A percentile compares a stretch with the other conserved stretches of the same genome.
These are phyloP conservation scores for Rubia yunnanensis DNA, from an alignment of 257 asterid species.

Conservation along the genomic window DNA sequence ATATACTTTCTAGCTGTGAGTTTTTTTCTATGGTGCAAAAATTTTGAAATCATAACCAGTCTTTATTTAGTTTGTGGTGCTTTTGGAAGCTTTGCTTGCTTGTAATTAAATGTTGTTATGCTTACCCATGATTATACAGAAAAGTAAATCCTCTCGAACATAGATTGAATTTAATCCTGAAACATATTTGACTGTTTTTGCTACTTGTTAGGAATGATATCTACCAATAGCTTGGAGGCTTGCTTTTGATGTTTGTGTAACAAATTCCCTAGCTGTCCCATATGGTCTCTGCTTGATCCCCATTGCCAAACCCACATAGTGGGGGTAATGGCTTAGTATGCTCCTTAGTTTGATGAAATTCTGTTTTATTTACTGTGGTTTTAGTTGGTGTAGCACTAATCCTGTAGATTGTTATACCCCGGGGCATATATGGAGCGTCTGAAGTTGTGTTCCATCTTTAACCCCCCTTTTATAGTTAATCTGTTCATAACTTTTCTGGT, in stretches of 20 bases:
- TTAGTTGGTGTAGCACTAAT: not conserved
- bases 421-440: not conserved
- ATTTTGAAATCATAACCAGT: not conserved
- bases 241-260: not conserved
- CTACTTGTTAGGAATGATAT: not conserved
- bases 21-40: not conserved
- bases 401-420: not conserved
- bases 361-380: not conserved
- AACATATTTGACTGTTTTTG: not conserved
- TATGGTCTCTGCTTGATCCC: too few species aligned
- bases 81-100: not conserved
- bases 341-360: not conserved
- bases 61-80: not conserved
- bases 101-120: not conserved
- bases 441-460: slow-evolving; percentile 2
- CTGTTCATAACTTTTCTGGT: slow-evolving; percentile 1
- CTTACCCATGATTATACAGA: not conserved
- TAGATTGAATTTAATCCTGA: not conserved
- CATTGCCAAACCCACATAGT: too few species aligned
- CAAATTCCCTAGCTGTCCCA: not conserved
- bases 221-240: not conserved
- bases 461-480: not conserved
- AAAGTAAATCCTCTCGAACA: not conserved
- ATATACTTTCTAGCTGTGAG: not conserved
- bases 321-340: not conserved